Evolutionary conservation across 2,329 filamentous ascomycete genomes (phyloP), one percentile per base, ranked within the genome.

Genomic region (Aaosphaeria arxii): DNA sequence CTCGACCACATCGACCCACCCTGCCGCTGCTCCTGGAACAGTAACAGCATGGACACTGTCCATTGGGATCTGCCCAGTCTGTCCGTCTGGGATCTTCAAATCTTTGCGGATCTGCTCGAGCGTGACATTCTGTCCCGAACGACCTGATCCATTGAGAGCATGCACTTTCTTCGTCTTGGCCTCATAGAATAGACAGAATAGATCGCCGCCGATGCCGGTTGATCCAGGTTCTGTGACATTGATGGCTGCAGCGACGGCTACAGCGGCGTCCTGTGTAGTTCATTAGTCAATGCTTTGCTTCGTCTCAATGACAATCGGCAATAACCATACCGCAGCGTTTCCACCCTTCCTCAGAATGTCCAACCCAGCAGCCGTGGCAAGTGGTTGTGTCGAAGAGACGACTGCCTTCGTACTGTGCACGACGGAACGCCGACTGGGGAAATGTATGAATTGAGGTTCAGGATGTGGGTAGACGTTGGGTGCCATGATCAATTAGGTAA

Each of bases 171-270:
- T 87, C 0, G 86, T 89, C 58, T 86, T 82, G 39, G 90, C 89
- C 66, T 95, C 83, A 75, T 92, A 97, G 77, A 84, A 96, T 33
- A 97, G 82, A 70, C 91, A 91, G 74, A 97, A 99, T 85, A 96
- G 91, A 73, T 99, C 94, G 53, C 94, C 94, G 48, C 94, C 94
- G 51, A 99, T 96, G 38, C 94, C 94, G 1, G 94, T 97, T 5
- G 88, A 94, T 50, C 85, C 85, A 6, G 94, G 94, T 67, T 99
- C 94, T 0, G 92, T 96, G 65, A 97, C 82, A 72, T 96, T 97
- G 48, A 99, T 78, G 5, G 85, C 91, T 31, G 94, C 94, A 40
- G 94, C 92, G 52, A 95, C 89, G 40, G 94, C 94, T 4, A 97
- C 89, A 6, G 94, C 92, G n/a, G 94, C 92, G 76, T 97, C 92